phyloP scores from a whole-genome alignment of 441 rosid genomes.

The Dalechampia spathulata region DNA sequence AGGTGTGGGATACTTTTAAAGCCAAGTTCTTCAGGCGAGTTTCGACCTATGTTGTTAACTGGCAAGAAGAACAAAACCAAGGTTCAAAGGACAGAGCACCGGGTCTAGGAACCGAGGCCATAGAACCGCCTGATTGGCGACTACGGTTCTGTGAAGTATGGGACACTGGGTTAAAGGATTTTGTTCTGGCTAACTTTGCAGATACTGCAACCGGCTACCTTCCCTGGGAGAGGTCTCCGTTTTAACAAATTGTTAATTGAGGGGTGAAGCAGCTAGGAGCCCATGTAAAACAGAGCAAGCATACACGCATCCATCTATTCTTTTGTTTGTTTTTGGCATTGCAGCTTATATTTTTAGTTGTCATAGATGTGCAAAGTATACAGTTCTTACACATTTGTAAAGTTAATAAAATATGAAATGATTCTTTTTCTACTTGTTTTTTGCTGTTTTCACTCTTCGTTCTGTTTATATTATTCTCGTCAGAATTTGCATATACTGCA shows the following conservation, averaged over 20 bases:
- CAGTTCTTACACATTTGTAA: slow-evolving; percentile 24
- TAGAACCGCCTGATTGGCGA: slow-evolving; percentile 76
- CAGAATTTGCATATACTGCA: no score
- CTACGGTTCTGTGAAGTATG: slow-evolving; percentile 81
- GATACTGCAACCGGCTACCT: slow-evolving; percentile 54
- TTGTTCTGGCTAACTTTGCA: slow-evolving; percentile 70
- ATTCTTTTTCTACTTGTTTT: slow-evolving; percentile 16
- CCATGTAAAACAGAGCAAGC: slow-evolving; percentile 22
- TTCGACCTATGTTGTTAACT: slow-evolving; percentile 85
- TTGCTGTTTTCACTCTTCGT: background rate
- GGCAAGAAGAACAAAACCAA: slow-evolving; percentile 83
- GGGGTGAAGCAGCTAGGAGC: slow-evolving; percentile 15
- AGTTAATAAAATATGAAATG: slow-evolving; percentile 22
- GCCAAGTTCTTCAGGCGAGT: slow-evolving; percentile 89
- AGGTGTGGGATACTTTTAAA: slow-evolving; percentile 82
- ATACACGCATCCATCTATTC: slow-evolving; percentile 23
- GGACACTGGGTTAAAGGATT: slow-evolving; percentile 86
- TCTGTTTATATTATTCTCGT: background rate
- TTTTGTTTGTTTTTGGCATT: slow-evolving; percentile 22
- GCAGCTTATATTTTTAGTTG: slow-evolving; percentile 11
- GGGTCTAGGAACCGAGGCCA: slow-evolving; percentile 80
- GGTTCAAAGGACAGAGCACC: slow-evolving; percentile 97
- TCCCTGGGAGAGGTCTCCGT: slow-evolving; percentile 69
- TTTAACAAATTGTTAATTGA: slow-evolving; percentile 10
- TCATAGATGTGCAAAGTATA: slow-evolving; percentile 15